Conservation (phyloP, 768 basidiomycete genomes). For the Trametes cubensis region DNA sequence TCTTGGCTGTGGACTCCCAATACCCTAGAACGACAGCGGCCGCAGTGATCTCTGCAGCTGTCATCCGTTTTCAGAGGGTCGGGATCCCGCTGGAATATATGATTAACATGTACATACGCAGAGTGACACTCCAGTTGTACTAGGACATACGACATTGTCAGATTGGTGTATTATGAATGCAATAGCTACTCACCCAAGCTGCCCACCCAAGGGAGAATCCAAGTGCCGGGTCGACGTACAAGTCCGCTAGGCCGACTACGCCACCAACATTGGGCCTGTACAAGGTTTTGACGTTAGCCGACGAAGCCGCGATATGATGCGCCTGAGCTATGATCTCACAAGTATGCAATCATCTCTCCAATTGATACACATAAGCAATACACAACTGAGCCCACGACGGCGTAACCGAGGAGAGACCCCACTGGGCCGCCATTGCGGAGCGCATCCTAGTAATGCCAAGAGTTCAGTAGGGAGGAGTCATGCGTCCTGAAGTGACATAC, state of each 20-base stretch:
- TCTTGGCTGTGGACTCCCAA: slow-evolving; percentile 38
- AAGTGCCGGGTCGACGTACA: slow-evolving; percentile 55
- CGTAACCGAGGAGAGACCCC: slow-evolving; percentile 52
- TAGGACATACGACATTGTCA: slow-evolving; percentile 30
- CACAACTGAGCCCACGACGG: slow-evolving; percentile 44
- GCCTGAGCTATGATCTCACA: slow-evolving; percentile 12
- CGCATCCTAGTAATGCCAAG: slow-evolving; percentile 28
- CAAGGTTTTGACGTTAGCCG: neutral
- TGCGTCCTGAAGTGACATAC: slow-evolving; percentile 11
- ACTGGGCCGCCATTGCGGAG: slow-evolving; percentile 57
- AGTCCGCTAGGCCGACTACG: slow-evolving; percentile 45
- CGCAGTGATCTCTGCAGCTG: slow-evolving; percentile 54
- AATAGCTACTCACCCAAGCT: slow-evolving; percentile 40
- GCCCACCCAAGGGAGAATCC: slow-evolving; percentile 50
- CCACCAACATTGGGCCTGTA: slow-evolving; percentile 34
- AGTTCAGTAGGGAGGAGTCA: neutral
- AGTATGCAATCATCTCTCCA: slow-evolving; percentile 41
- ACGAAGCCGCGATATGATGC: neutral
- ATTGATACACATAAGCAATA: slow-evolving; percentile 40
- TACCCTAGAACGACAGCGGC: slow-evolving; percentile 52
- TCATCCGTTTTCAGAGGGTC: neutral
- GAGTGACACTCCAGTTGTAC: slow-evolving; percentile 34
- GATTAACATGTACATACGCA: slow-evolving; percentile 26
- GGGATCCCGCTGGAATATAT: slow-evolving; percentile 34
- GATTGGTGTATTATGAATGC: slow-evolving; percentile 7